Conservation (phyloP, 345 rosid species). For the Linum usitatissimum region DNA sequence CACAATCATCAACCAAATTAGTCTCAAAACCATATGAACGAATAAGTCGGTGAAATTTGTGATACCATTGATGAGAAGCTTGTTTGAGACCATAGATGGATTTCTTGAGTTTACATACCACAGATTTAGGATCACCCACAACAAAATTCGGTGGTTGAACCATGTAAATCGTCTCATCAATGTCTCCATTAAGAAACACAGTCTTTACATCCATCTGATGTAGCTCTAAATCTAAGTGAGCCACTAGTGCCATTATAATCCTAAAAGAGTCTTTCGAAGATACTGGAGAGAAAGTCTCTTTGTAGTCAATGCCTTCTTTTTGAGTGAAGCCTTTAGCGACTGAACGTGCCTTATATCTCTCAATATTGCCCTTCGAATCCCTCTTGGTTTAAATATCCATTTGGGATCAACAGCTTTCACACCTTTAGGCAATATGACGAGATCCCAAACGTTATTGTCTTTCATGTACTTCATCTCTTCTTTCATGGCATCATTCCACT, state of each 20-base stretch:
- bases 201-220: neutral
- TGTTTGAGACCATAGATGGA: neutral
- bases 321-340: neutral
- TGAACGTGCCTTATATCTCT: neutral
- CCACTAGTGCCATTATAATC: neutral
- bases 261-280: conserved; percentile 1
- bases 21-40: neutral
- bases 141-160: neutral
- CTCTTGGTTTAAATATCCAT: conserved; percentile 6
- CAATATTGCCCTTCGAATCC: neutral
- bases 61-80: too few relatives aligned
- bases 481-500: neutral
- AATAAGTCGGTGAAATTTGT: neutral
- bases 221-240: neutral
- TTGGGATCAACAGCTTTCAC: neutral
- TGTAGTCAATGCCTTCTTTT: neutral
- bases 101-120: neutral
- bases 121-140: neutral
- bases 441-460: neutral
- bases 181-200: neutral
- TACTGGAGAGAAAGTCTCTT: neutral
- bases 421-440: neutral
- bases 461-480: neutral
- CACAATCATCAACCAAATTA: neutral
- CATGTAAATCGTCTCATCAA: neutral